Evolutionary conservation across 352 stramenopile genomes (phyloP), one percentile per base, ranked within the genome.

Genomic region (Globisporangium emineosum): DNA sequence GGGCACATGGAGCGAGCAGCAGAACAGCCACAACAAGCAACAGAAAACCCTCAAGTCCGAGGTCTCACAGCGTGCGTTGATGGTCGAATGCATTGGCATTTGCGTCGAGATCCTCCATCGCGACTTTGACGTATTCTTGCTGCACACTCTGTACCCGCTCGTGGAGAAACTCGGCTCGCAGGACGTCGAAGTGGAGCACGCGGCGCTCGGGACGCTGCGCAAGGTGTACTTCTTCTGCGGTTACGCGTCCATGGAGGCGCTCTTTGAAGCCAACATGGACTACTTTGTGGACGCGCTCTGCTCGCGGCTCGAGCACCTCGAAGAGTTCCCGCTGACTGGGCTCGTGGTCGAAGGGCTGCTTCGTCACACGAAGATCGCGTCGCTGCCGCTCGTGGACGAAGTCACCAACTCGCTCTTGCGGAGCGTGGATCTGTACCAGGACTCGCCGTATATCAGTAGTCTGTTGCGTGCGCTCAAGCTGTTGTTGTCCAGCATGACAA

Each of bases 241-340:
- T 17, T 84, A 89, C 30, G 62, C 62, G 8, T 85, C 77, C 7
- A 63, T 92, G 42, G 81, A 90, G 49, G 70, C 67, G 21, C 73
- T 94, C 45, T 89, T 94, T 25, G 76, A 89, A 54, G 67, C 68
- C 57, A 96, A 94, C 55, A 94, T 94, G 83, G 88, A 96, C 67
- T 96, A 96, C 64, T 92, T 96, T 61, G 81, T 94, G 21, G 88
- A 96, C 67, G 73, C 86, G 1, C 68, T 96, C 54, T 90, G 81
- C 51, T 71, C 73, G 35, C 83, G 86, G 13, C 78, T 96, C 15
- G 74, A 86, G 40, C 78, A 91, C 50, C 59, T 96, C 52, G 82
- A 93, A 29, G 33, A 51, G 40, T 93, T 88, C 30, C 86, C 86
- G 30, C 75, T 83, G 62, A 91, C 88, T 25, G 81, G 82, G 8